Percentiles rank a stretch among this genome's conserved stretches.
These are phyloP conservation scores for Lablab purpureus DNA, from an alignment of 306 rosid genomes.

Conservation along the genomic window DNA sequence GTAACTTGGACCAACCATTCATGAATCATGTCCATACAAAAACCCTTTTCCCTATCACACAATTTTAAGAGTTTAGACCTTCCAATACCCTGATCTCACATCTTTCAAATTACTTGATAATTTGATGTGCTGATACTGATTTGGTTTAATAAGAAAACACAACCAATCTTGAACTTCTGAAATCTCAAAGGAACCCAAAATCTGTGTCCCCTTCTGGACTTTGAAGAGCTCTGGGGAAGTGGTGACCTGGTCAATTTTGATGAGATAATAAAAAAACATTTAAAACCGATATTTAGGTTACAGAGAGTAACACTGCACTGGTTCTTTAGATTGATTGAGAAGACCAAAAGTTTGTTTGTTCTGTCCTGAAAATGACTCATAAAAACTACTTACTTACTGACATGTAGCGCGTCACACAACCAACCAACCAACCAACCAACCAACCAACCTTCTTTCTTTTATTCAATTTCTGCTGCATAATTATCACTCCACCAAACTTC, in stretches of 20 bases:
- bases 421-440: neutral
- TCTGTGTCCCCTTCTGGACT: neutral
- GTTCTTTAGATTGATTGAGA: neutral
- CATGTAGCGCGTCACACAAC: neutral
- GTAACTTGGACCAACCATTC: too few relatives aligned
- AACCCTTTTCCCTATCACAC: too few relatives aligned
- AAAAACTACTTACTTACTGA: neutral
- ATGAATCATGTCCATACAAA: too few relatives aligned
- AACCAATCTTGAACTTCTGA: neutral
- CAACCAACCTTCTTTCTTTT: neutral
- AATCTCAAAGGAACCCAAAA: neutral
- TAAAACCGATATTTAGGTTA: slow-evolving; percentile 23
- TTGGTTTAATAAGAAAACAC: neutral
- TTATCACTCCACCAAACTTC: slow-evolving; percentile 34
- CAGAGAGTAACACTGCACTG: neutral
- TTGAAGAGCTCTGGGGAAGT: too few relatives aligned
- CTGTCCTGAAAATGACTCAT: neutral
- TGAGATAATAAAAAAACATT: neutral
- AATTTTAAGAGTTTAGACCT: too few relatives aligned
- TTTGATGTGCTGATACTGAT: too few relatives aligned
- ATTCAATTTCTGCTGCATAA: neutral
- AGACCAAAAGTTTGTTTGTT: neutral
- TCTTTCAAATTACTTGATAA: too few relatives aligned
- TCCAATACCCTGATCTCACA: too few relatives aligned
- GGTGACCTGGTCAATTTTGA: neutral